Evolutionary conservation across 495 filamentous ascomycete species (phyloP), one percentile per base, ranked within the genome.

Genomic region (Penicillium arizonense): DNA sequence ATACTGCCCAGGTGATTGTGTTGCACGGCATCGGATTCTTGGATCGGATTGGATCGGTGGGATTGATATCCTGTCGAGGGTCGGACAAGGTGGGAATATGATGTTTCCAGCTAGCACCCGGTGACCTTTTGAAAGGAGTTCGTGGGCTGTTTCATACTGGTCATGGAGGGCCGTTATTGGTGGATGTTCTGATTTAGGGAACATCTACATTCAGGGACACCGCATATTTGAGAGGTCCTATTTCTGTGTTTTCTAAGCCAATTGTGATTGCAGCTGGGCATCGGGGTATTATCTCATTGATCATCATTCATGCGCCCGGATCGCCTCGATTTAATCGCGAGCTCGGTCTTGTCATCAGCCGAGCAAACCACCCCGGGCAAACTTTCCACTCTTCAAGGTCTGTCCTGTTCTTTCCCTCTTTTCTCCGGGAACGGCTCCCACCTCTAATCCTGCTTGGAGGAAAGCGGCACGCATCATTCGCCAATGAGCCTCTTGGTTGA

Each of bases 401-500:
- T 7, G 14, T 26, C 24, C 38, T 23, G 30, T 4, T 8, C 24
- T 10, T 13, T 34, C 38, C 20, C 47, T 52, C 16, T 63, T 59
- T 21, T 49, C 57, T 3, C 56, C 42, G 3, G 58, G 35, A 8
- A 30, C 8, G 16, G 50, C 66, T 52, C 79, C 80, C 9, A 96
- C 78, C 50, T 94, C 89, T 18, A 97, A 71, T 8, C 89, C 90
- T 0, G 90, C 87, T 10, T 81, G 76, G 6, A 85, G 68, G 30
- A 95, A 78, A 47, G 87, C 86, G 65, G 95, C 85, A 44, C 87
- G 83, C 41, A 90, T 72, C 37, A 97, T 72, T 36, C 89, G 82
- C 55, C 91, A 76, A 39, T 89, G 80, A 12, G 90, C 82, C 50
- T 88, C 85, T 23, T 80, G 77, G 60, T 91, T 83, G 61, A 91